These are phyloP conservation scores for Phytophthora pisi DNA, from an alignment of 352 stramenopile genomes.

Conservation along the genomic window DNA sequence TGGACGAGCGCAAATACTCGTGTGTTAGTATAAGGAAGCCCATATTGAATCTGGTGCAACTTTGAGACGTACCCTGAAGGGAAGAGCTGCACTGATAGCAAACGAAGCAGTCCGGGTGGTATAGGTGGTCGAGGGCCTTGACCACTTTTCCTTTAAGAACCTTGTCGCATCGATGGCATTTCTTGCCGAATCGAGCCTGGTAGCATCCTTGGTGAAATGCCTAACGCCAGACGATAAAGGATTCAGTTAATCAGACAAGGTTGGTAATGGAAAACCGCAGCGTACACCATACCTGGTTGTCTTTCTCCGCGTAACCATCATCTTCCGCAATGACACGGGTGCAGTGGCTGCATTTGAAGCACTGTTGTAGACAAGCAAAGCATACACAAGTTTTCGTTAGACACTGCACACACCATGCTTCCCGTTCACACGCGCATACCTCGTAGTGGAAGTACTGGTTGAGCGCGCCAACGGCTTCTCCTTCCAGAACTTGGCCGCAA, in stretches of 20 bases:
- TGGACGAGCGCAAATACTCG: conserved; percentile 16
- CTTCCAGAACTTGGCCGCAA: conserved; percentile 71
- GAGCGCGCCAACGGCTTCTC: conserved; percentile 78
- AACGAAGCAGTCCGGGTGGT: conserved; percentile 85
- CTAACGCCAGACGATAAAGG: conserved; percentile 20
- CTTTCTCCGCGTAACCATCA: conserved; percentile 83
- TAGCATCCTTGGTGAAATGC: conserved; percentile 85
- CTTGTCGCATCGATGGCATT: conserved; percentile 79
- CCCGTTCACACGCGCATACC: conserved; percentile 32
- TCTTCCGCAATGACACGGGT: conserved; percentile 73
- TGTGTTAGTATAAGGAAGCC: conserved; percentile 27
- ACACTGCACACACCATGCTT: neutral
- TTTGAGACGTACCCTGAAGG: conserved; percentile 57
- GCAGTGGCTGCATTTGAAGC: conserved; percentile 86
- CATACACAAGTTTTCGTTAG: neutral
- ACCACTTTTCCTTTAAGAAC: conserved; percentile 86
- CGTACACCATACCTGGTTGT: conserved; percentile 55
- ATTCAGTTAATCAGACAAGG: neutral
- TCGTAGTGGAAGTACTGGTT: conserved; percentile 87
- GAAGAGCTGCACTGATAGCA: conserved; percentile 79
- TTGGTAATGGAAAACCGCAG: neutral
- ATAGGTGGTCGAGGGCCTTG: conserved; percentile 85
- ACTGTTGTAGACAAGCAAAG: conserved; percentile 39
- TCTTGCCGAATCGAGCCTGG: conserved; percentile 79
- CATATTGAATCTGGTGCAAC: neutral